phyloP scores from a whole-genome alignment of 2,329 filamentous ascomycete genomes.

The Neophaeococcomyces mojaviensis region DNA sequence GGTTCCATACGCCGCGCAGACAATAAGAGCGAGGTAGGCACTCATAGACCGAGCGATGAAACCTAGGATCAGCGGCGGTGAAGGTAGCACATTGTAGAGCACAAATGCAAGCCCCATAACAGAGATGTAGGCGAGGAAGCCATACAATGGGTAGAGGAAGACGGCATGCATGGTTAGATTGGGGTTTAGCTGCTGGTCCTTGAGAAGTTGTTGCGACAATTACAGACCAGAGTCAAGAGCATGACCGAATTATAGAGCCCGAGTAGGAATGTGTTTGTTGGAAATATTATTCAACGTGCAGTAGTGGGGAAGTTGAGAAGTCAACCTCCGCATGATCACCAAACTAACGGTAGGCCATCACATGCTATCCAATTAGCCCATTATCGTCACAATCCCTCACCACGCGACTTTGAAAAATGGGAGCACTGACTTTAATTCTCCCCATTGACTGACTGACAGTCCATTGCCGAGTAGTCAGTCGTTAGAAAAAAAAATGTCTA shows the following conservation, averaged over 20 bases:
- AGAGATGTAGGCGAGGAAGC: conserved; percentile 55
- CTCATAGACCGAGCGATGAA: conserved; percentile 41
- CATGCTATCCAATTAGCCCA: not conserved
- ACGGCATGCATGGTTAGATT: conserved; percentile 22
- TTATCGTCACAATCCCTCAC: no score
- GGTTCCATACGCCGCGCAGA: conserved; percentile 64
- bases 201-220: no score
- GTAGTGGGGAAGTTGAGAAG: not conserved
- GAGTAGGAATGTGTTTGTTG: not conserved
- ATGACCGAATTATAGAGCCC: no score
- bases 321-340: not conserved
- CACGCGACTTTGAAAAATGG: no score
- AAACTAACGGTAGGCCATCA: not conserved
- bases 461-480: no score
- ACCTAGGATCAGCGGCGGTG: conserved; percentile 27
- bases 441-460: no score
- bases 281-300: not conserved
- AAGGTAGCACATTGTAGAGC: conserved; percentile 35
- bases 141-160: conserved; percentile 32
- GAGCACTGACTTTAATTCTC: no score
- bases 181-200: not conserved
- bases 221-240: no score
- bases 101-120: conserved; percentile 50
- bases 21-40: conserved; percentile 37
- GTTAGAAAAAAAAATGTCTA: no score